These are phyloP conservation scores for Verticillium zaregamsianum DNA, from an alignment of 2,329 filamentous ascomycete species.

Conservation along the genomic window DNA sequence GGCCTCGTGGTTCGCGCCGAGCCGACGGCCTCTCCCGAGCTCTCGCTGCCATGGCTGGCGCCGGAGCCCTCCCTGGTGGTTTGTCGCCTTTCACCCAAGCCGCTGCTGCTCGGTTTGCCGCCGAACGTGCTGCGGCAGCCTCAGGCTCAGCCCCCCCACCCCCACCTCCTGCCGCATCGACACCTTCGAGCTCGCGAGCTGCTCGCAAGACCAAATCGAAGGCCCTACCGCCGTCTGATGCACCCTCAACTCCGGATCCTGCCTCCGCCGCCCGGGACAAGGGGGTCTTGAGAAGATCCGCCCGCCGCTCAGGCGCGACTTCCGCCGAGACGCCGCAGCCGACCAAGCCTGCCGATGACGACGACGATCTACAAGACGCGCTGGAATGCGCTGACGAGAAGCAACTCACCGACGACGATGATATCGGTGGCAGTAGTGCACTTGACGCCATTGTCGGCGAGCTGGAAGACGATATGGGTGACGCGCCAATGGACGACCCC, in stretches of 20 bases:
- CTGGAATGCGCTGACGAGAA: slow-evolving; percentile 93
- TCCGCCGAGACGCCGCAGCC: slow-evolving; percentile 47
- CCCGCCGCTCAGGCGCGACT: slow-evolving; percentile 49
- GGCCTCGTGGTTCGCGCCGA: slow-evolving; percentile 57
- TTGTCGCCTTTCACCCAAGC: slow-evolving; percentile 38
- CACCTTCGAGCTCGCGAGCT: slow-evolving; percentile 39
- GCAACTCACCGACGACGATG: slow-evolving; percentile 69
- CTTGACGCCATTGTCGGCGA: slow-evolving; percentile 89
- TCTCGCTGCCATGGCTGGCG: slow-evolving; percentile 73
- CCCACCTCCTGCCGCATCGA: slow-evolving; percentile 29
- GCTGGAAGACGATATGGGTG: slow-evolving; percentile 78
- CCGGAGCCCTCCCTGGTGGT: slow-evolving; percentile 45
- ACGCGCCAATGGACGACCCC: slow-evolving; percentile 68
- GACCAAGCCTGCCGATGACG: slow-evolving; percentile 49
- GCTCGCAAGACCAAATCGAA: slow-evolving; percentile 44
- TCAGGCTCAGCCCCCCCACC: slow-evolving; percentile 30
- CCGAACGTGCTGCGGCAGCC: slow-evolving; percentile 35
- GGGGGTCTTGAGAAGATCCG: slow-evolving; percentile 55
- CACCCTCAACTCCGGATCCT: slow-evolving; percentile 38
- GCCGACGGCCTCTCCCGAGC: slow-evolving; percentile 60
- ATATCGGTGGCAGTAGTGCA: slow-evolving; percentile 60
- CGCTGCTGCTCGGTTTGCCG: slow-evolving; percentile 39
- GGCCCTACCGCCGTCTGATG: slow-evolving; percentile 33
- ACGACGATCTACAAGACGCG: slow-evolving; percentile 62
- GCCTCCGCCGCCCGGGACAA: slow-evolving; percentile 54